Evolutionary conservation across 805 yeast species (phyloP).

Genomic region (Hyphopichia homilentoma): DNA sequence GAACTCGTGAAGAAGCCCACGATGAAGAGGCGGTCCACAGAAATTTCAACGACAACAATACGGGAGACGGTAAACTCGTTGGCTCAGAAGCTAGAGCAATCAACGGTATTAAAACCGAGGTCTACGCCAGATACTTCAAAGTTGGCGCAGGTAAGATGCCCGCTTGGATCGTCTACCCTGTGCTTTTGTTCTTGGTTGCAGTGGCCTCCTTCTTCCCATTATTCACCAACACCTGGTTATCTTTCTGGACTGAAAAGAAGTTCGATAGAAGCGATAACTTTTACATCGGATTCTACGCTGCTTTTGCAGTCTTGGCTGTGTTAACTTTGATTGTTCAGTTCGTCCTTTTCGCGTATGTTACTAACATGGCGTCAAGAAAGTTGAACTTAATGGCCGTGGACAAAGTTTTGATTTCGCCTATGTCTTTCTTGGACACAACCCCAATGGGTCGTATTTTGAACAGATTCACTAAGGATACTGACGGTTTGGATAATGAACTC

Average conservation of each 20-base stretch:
- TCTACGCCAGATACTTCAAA: conserved; percentile 48
- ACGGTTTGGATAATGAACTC: conserved; percentile 75
- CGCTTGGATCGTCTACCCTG: conserved; percentile 17
- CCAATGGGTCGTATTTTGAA: conserved; percentile 86
- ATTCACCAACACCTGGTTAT: conserved; percentile 73
- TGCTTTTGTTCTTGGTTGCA: conserved; percentile 15
- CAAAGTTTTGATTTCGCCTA: conserved; percentile 68
- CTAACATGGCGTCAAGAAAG: conserved; percentile 51
- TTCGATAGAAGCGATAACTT: conserved; percentile 50
- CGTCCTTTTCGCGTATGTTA: conserved; percentile 43
- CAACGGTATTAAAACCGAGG: conserved; percentile 45
- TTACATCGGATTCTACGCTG: conserved; percentile 72
- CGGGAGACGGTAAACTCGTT: conserved; percentile 22
- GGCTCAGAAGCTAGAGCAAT: conserved; percentile 57
- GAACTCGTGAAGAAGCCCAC: conserved; percentile 5
- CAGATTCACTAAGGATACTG: conserved; percentile 85
- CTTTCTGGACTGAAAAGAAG: conserved; percentile 70
- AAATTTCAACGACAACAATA: conserved; percentile 22
- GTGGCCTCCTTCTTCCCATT: conserved; percentile 49
- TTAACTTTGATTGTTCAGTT: conserved; percentile 42
- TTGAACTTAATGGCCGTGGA: conserved; percentile 61
- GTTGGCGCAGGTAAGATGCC: conserved; percentile 54
- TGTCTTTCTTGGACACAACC: conserved; percentile 79
- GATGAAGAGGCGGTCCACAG: conserved; percentile 35
- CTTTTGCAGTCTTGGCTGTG: conserved; percentile 51